Percentiles rank a stretch among this genome's conserved stretches.
These are phyloP conservation scores for Pinus albicaulis DNA, from an alignment of 75 land plant species.

Conservation along the genomic window DNA sequence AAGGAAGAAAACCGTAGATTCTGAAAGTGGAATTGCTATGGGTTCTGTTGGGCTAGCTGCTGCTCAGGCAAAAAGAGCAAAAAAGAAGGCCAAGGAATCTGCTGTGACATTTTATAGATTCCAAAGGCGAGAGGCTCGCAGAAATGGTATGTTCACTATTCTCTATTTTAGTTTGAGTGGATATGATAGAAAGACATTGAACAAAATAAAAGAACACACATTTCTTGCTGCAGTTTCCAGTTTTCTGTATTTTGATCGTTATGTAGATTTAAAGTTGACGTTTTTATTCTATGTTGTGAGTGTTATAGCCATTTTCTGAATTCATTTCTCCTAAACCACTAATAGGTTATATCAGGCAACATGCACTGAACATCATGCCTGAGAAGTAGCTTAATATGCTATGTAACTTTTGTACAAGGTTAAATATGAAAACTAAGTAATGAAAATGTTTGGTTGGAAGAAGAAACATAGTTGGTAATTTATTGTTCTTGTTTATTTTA, in stretches of 20 bases:
- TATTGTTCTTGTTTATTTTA: background rate
- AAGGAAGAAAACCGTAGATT: conserved; percentile 84
- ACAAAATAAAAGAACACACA: background rate
- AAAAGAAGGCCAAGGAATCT: conserved; percentile 47
- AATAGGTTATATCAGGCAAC: background rate
- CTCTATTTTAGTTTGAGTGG: background rate
- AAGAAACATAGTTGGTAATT: background rate
- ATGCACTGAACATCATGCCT: background rate
- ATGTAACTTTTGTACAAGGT: background rate
- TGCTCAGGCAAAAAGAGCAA: conserved; percentile 28
- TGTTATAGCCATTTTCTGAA: background rate
- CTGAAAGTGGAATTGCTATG: conserved; percentile 74
- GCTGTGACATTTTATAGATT: conserved; percentile 77
- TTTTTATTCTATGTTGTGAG: background rate
- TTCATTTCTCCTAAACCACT: background rate
- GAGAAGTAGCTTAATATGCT: background rate
- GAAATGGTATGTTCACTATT: conserved; percentile 53
- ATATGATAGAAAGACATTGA: background rate
- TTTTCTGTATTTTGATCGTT: background rate
- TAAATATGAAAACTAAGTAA: background rate
- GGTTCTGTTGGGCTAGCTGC: conserved; percentile 78
- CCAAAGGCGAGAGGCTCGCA: conserved; percentile 81
- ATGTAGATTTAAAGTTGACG: background rate
- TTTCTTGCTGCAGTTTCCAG: background rate
- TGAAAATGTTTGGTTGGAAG: background rate